phyloP scores from a whole-genome alignment of 2,329 filamentous ascomycete genomes.

The Curvularia lunata region DNA sequence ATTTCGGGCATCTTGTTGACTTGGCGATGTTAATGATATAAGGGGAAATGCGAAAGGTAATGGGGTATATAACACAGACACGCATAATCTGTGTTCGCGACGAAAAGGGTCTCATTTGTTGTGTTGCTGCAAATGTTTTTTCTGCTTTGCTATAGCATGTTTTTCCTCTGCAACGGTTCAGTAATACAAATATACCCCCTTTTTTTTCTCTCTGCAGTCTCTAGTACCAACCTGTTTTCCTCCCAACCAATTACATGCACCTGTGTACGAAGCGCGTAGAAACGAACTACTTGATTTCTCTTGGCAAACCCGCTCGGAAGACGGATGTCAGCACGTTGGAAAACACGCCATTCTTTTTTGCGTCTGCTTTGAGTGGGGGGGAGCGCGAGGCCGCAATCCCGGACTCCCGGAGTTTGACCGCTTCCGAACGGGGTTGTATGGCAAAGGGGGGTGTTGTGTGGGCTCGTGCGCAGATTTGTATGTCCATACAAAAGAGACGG shows the following conservation, averaged over 20 bases:
- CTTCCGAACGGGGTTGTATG: not conserved
- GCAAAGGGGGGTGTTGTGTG: too few relatives aligned
- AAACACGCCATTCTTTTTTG: conserved; percentile 3
- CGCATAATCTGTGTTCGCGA: not conserved
- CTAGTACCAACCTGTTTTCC: too few relatives aligned
- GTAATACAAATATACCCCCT: conserved; percentile 7
- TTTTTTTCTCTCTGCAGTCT: not conserved
- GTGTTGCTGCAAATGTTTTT: too few relatives aligned
- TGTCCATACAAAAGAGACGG: too few relatives aligned
- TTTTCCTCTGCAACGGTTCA: not conserved
- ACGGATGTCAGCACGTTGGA: not conserved
- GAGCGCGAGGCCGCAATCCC: not conserved
- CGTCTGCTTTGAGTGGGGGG: not conserved
- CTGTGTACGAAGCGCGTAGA: not conserved
- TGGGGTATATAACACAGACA: not conserved
- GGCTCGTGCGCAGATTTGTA: conserved; percentile 12
- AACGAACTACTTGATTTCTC: not conserved
- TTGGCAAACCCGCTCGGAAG: not conserved
- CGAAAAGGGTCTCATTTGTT: not conserved
- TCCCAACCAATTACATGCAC: not conserved
- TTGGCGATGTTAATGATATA: not conserved
- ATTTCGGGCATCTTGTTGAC: not conserved
- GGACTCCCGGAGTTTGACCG: conserved; percentile 12
- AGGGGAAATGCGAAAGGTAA: not conserved
- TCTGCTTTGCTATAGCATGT: not conserved